A percentile compares a stretch with the other conserved stretches of the same genome.
phyloP scores from a whole-genome alignment of 441 rosid genomes.

The Adansonia grandidieri region DNA sequence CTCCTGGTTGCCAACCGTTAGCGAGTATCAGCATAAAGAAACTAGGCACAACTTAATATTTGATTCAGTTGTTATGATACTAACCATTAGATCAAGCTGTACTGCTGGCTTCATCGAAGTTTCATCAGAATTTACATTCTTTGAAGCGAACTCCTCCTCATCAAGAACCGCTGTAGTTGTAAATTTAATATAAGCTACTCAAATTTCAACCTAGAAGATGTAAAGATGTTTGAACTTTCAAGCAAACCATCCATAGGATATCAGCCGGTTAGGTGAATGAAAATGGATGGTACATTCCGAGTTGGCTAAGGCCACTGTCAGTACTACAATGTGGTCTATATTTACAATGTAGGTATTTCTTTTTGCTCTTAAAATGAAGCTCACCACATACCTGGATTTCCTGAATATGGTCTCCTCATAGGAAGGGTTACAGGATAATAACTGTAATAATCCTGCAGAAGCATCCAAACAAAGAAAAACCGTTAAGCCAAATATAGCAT shows the following conservation, averaged over 20 bases:
- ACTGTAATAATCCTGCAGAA: slow-evolving; percentile 66
- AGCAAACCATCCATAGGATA: background rate
- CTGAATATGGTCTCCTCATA: slow-evolving; percentile 70
- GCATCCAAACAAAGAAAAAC: slow-evolving; percentile 8
- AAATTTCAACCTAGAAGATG: slow-evolving; percentile 16
- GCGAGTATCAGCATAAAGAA: slow-evolving; percentile 24
- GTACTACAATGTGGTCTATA: background rate
- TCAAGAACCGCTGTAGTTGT: slow-evolving; percentile 52
- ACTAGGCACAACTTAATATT: slow-evolving; percentile 11
- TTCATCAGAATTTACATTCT: slow-evolving; percentile 37
- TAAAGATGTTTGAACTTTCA: background rate
- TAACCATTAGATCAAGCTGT: slow-evolving; percentile 47
- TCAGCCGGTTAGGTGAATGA: background rate
- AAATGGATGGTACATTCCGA: background rate
- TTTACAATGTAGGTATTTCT: background rate
- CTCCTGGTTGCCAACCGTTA: slow-evolving; percentile 52
- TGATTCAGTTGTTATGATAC: slow-evolving; percentile 33
- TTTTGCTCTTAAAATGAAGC: background rate
- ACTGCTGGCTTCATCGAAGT: slow-evolving; percentile 42
- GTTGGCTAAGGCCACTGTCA: background rate
- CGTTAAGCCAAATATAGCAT: background rate
- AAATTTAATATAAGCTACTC: slow-evolving; percentile 25
- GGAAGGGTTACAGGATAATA: slow-evolving; percentile 80
- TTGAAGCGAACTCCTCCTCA: slow-evolving; percentile 56
- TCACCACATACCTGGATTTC: slow-evolving; percentile 67